Evolutionary conservation across 192 early-diverging fungal genomes (phyloP), one percentile per base, ranked within the genome.

Genomic region (Entophlyctis helioformis): DNA sequence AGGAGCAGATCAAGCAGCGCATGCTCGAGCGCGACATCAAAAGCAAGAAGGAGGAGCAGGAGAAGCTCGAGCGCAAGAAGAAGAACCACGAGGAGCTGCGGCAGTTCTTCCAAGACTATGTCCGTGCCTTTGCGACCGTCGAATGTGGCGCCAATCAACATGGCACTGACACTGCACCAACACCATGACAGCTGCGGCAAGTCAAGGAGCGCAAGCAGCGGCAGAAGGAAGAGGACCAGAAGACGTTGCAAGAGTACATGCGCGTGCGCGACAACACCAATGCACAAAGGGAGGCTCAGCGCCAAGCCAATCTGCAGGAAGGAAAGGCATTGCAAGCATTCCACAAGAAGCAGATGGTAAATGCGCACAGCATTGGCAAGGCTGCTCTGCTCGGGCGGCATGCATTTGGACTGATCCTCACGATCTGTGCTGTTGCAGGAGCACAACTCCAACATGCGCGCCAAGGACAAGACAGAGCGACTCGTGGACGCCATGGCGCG

Each of bases 1-100:
- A 71, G 23, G 57, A 46, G 33, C 32, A 36, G 36, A 54, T 60
- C 4, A 41, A 39, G 18, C 48, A 60, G 39, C 51, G 56, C 5
- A 50, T 60, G 26, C 4, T 8, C 16, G 40, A 54, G 12, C 52
- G 57, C 16, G 57, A 63, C 2, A 35, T 36, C n/a, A 7, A 53
- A 21, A 54, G 54, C 0, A 38, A 35, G 36, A 11, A 19, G 2
- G 48, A 50, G 11, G 54, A 56, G 25, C 25, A 18, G 18, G 39
- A 9, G 18, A 41, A 53, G 40, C 37, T 35, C 10, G 37, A 57
- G 27, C 54, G 46, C 39, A 50, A 53, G 28, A 42, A n/a, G 42
- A 6, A 15, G 19, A 20, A 27, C 6, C 2, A 32, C 18, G 28
- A 39, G 44, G 60, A 62, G 28, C 31, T 62, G 1, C 46, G 46